These are phyloP conservation scores for Tilletia caries DNA, from an alignment of 1,284 basidiomycete genomes.

Conservation along the genomic window DNA sequence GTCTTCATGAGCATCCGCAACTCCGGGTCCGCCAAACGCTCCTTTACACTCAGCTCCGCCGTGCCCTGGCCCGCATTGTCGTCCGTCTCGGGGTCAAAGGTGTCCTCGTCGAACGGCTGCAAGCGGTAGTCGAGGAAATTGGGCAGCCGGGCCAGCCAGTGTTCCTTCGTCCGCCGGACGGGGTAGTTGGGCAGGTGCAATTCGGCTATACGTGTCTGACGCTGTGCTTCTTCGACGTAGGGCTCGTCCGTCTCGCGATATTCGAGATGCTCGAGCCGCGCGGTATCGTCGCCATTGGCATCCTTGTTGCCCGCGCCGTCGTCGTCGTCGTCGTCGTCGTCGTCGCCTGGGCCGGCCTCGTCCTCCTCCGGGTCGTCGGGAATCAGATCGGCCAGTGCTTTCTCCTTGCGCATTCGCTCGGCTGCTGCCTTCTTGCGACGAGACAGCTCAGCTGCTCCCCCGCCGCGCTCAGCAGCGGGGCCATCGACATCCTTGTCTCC, in stretches of 20 bases:
- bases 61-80: constrained; percentile 53
- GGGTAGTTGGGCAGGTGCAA: constrained; percentile 39
- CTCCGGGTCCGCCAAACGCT: constrained; percentile 59
- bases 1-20: constrained; percentile 62
- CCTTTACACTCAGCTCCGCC: constrained; percentile 56
- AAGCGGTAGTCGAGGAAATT: constrained; percentile 47
- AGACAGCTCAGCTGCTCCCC: neutral
- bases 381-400: constrained; percentile 1
- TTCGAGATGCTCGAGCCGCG: constrained; percentile 8
- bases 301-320: neutral
- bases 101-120: constrained; percentile 35
- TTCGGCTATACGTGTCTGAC: constrained; percentile 62
- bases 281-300: neutral
- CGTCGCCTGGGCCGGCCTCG: neutral
- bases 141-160: constrained; percentile 47
- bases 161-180: constrained; percentile 44
- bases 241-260: constrained; percentile 15
- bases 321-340: neutral
- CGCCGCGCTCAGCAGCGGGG: neutral
- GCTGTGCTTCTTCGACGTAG: constrained; percentile 59
- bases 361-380: constrained; percentile 1
- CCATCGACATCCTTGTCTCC: neutral
- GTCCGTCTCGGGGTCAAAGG: constrained; percentile 40
- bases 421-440: neutral
- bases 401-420: neutral